Conservation (phyloP, 768 basidiomycete genomes). For the Botryobasidium botryosum region DNA sequence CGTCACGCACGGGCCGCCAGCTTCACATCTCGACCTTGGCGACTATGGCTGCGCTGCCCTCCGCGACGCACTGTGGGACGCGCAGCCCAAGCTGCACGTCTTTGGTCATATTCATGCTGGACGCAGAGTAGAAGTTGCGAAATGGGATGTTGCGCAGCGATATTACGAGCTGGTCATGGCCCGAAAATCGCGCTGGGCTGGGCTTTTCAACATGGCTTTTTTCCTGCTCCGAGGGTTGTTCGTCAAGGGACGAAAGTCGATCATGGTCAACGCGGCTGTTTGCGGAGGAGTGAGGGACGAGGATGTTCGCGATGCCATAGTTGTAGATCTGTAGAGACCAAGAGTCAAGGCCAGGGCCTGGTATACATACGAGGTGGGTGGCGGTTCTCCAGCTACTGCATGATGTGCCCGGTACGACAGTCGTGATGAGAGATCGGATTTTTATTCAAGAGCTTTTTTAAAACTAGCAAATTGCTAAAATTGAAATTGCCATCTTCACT, state of each 20-base stretch:
- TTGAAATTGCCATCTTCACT: too few relatives aligned
- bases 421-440: too few relatives aligned
- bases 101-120: slow-evolving; percentile 29
- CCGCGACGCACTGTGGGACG: slow-evolving; percentile 19
- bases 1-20: slow-evolving; percentile 29
- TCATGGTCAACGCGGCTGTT: background rate
- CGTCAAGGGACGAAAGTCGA: background rate
- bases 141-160: slow-evolving; percentile 16
- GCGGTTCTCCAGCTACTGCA: too few relatives aligned
- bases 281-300: background rate
- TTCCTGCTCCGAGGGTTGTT: background rate
- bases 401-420: too few relatives aligned
- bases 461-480: too few relatives aligned
- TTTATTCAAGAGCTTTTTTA: too few relatives aligned
- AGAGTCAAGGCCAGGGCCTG: too few relatives aligned
- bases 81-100: slow-evolving; percentile 24
- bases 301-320: background rate
- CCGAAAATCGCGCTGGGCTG: background rate
- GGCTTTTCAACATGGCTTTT: too few relatives aligned
- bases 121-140: slow-evolving; percentile 20
- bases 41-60: slow-evolving; percentile 21
- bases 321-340: too few relatives aligned
- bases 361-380: too few relatives aligned
- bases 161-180: background rate
- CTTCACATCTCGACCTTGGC: slow-evolving; percentile 20